These are phyloP conservation scores for Microsporum ferrugineum DNA, from an alignment of 2,329 filamentous ascomycete species.

Conservation along the genomic window DNA sequence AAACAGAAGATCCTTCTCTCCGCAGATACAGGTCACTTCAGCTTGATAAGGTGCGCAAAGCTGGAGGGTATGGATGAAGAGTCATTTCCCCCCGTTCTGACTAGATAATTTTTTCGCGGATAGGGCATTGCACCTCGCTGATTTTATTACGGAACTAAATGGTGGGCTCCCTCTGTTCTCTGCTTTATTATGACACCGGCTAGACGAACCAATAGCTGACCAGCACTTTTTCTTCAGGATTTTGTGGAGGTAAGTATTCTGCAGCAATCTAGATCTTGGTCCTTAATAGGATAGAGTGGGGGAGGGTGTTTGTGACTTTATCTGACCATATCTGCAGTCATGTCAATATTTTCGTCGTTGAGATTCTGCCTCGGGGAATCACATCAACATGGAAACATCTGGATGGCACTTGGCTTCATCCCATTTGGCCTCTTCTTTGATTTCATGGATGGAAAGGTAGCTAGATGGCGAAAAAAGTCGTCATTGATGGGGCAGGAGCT, in stretches of 20 bases:
- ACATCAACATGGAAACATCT: constrained; percentile 56
- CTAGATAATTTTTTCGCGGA: background rate
- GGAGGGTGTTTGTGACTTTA: background rate
- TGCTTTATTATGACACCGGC: background rate
- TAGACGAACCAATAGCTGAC: constrained; percentile 2
- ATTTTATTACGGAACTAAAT: constrained; percentile 41
- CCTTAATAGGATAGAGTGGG: background rate
- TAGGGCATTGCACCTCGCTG: constrained; percentile 40
- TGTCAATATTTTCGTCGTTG: constrained; percentile 91
- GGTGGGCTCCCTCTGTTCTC: constrained; percentile 24
- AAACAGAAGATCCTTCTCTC: constrained; percentile 41
- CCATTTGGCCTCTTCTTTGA: constrained; percentile 94
- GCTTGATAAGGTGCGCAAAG: constrained; percentile 36
- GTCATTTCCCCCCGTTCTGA: background rate
- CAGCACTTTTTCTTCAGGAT: constrained; percentile 24
- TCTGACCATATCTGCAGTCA: constrained; percentile 41
- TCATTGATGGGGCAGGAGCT: constrained; percentile 96
- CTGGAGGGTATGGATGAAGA: background rate
- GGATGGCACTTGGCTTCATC: constrained; percentile 73
- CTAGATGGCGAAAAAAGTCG: constrained; percentile 91
- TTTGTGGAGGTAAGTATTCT: constrained; percentile 37
- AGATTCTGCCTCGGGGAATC: constrained; percentile 76
- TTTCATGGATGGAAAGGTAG: constrained; percentile 94
- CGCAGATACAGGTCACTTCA: constrained; percentile 39
- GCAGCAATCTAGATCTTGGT: background rate